Conservation (phyloP, 2,329 filamentous ascomycete species). For the Pseudopyrenochaeta lycopersici region DNA sequence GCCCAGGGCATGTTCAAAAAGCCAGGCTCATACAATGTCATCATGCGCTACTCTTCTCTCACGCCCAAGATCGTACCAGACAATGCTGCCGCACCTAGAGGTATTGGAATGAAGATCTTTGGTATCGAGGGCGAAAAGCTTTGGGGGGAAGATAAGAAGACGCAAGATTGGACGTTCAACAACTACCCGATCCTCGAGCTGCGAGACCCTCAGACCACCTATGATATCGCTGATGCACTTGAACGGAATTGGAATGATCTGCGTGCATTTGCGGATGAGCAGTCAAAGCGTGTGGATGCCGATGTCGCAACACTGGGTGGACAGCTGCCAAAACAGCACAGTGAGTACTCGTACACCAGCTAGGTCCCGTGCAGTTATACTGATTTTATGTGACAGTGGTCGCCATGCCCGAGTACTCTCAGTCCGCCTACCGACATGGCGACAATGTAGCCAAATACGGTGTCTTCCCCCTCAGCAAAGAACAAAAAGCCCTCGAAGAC, state of each 20-base stretch:
- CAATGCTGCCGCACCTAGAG: constrained; percentile 54
- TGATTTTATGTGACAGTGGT: constrained; percentile 20
- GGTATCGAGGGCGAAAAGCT: constrained; percentile 52
- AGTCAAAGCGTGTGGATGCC: constrained; percentile 54
- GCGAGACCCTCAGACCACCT: constrained; percentile 55
- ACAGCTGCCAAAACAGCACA: constrained; percentile 33
- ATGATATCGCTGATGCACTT: constrained; percentile 49
- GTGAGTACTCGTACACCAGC: constrained; percentile 7
- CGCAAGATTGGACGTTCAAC: constrained; percentile 61
- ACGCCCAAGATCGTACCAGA: constrained; percentile 37
- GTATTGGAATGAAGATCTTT: constrained; percentile 61
- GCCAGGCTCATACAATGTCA: constrained; percentile 33
- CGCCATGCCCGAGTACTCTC: constrained; percentile 54
- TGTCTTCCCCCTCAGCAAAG: constrained; percentile 54
- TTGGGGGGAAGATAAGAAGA: constrained; percentile 42
- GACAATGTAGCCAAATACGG: constrained; percentile 59
- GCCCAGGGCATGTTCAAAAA: constrained; percentile 43
- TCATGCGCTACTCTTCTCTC: constrained; percentile 39
- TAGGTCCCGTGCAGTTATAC: background rate
- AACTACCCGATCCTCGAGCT: constrained; percentile 59
- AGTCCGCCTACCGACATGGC: constrained; percentile 59
- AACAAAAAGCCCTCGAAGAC: constrained; percentile 53
- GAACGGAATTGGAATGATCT: constrained; percentile 39
- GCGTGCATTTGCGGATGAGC: constrained; percentile 41
- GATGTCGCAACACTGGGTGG: constrained; percentile 36